These are phyloP conservation scores for Glycine soja DNA, from an alignment of 306 rosid species.

Conservation along the genomic window DNA sequence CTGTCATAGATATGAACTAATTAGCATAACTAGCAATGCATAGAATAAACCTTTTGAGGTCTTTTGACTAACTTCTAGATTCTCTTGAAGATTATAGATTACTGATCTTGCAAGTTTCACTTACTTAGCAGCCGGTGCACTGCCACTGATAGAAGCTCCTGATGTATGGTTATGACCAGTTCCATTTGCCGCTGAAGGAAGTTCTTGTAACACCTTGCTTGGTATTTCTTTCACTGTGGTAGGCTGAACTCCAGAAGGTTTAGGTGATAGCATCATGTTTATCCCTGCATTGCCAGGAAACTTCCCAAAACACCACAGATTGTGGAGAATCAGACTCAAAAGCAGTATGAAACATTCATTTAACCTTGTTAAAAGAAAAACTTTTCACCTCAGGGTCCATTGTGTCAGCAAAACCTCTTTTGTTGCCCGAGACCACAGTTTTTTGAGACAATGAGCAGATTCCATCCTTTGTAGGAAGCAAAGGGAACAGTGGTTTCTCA, in stretches of 20 bases:
- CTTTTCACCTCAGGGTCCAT: constrained; percentile 69
- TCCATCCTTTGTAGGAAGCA: constrained; percentile 82
- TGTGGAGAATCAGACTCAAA: constrained; percentile 56
- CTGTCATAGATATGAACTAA: constrained; percentile 53
- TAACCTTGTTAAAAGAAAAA: constrained; percentile 49
- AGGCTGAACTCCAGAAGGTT: constrained; percentile 66
- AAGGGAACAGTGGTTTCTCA: constrained; percentile 77
- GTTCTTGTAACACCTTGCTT: constrained; percentile 62
- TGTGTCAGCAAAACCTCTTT: constrained; percentile 81
- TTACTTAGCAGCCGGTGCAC: constrained; percentile 83
- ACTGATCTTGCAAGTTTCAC: constrained; percentile 39
- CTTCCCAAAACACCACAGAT: constrained; percentile 58
- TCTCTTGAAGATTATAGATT: not conserved
- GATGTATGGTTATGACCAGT: constrained; percentile 47
- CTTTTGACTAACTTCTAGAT: not conserved
- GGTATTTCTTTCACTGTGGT: constrained; percentile 56
- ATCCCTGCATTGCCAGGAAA: constrained; percentile 63
- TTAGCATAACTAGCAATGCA: not conserved
- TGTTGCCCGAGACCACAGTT: constrained; percentile 74
- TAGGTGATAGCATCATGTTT: constrained; percentile 63
- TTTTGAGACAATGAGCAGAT: constrained; percentile 65
- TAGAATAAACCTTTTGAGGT: not conserved
- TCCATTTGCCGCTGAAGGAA: constrained; percentile 57
- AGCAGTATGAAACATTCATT: constrained; percentile 51
- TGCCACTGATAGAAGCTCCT: constrained; percentile 53